Evolutionary conservation across 768 basidiomycete species (phyloP).

Genomic region (Suillus ampliporus): DNA sequence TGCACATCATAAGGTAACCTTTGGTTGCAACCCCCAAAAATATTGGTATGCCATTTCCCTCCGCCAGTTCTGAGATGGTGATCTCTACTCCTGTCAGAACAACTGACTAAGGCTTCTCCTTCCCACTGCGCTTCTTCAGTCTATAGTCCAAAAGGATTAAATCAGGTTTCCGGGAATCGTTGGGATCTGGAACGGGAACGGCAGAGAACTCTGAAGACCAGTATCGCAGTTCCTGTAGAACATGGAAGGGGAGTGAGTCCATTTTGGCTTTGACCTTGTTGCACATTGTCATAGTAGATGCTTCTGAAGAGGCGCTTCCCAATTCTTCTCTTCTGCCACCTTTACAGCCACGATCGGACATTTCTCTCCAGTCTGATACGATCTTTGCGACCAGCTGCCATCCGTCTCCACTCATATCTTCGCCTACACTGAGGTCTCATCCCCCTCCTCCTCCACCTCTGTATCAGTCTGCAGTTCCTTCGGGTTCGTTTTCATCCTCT

Average conservation of each 20-base stretch:
- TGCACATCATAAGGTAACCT: not conserved
- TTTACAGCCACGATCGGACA: not conserved
- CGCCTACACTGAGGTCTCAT: not conserved
- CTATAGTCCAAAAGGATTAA: slow-evolving; percentile 1
- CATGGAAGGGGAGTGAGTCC: not conserved
- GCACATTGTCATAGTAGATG: not conserved
- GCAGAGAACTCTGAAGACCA: not conserved
- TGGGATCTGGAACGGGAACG: not conserved
- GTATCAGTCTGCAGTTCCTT: not conserved
- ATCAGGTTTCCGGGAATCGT: not conserved
- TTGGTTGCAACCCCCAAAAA: not conserved
- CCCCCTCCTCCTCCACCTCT: not conserved
- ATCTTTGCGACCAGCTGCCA: not conserved
- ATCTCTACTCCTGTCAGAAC: slow-evolving; percentile 4
- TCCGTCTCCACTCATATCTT: not conserved
- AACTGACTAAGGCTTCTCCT: not conserved
- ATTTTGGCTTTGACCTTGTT: not conserved
- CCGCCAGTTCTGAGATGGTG: not conserved
- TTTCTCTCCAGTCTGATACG: not conserved
- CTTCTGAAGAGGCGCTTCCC: not conserved
- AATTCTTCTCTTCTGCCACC: not conserved
- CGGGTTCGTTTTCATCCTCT: not conserved
- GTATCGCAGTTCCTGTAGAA: not conserved
- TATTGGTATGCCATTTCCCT: too few relatives aligned
- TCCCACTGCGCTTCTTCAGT: not conserved